Evolutionary conservation across 1,139 yeast genomes (phyloP), one percentile per base, ranked within the genome.

Genomic region (Saccharomyces hybrid): DNA sequence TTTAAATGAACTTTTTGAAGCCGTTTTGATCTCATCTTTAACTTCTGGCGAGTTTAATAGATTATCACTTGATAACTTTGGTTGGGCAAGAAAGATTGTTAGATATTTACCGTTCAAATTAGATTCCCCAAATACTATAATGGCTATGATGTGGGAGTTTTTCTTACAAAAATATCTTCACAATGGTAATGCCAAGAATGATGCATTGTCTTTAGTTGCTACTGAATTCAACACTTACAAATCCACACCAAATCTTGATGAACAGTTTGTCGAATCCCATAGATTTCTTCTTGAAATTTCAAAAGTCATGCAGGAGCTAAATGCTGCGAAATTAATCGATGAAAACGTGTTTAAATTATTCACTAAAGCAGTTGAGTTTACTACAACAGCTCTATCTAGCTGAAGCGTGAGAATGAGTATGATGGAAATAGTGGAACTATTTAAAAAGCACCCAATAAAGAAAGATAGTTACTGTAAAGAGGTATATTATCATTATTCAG

Each of bases 31-130:
- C 67, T 82, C 82, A 51, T 76, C 77, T 54, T 77, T 77, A 67
- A 76, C 75, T 61, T 82, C 75, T 70, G 82, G 76, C 67, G 88
- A 76, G 69, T 70, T 76, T 57, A 71, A 75, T 50, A 73, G 77
- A 57, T 55, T 65, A 14, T 56, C 61, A 1, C 52, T 66, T 41
- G 64, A 73, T 14, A 77, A 77, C 58, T 60, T 66, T 14, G 79
- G 79, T 9, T 88, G 96, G 96, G 64, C 62, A 51, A 71, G 76
- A 55, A 59, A 72, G 11, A 69, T 88, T 48, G 80, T 82, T 4
- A 65, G 72, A 14, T 76, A 78, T 57, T 64, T 85, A 49, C 96
- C 96, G 5, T 89, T 88, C 63, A 66, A 64, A 47, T 50, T 56
- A 31, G 52, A 54, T 29, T 58, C 66, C n/a, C 69, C 71, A 27